Conservation (phyloP, 257 asterid genomes). For the Misopates orontium region DNA sequence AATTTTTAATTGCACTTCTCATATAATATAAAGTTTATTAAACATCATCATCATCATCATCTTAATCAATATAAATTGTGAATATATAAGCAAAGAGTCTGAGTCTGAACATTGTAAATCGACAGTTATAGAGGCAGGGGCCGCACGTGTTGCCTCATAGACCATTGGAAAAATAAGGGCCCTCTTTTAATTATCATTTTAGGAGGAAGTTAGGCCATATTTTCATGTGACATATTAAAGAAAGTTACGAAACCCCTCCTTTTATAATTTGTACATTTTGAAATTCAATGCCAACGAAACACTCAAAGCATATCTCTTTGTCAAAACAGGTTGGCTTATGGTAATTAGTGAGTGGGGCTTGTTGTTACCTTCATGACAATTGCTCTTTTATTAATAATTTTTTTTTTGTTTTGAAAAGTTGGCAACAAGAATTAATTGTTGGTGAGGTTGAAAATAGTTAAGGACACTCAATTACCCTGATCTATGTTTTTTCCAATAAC, state of each 20-base stretch:
- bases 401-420: too few species aligned
- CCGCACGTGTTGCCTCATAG: slow-evolving; percentile 36
- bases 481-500: too few species aligned
- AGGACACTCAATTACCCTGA: too few species aligned
- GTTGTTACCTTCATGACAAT: too few species aligned
- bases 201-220: slow-evolving; percentile 29
- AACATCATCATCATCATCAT: background rate
- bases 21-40: too few species aligned
- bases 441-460: too few species aligned
- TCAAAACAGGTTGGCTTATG: slow-evolving; percentile 24
- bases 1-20: too few species aligned
- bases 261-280: too few species aligned
- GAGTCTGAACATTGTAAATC: slow-evolving; percentile 14
- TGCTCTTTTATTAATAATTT: too few species aligned
- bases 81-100: background rate
- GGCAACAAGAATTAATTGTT: too few species aligned
- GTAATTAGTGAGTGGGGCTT: background rate
- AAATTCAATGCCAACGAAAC: slow-evolving; percentile 17
- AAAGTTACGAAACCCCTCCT: too few species aligned
- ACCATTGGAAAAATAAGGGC: slow-evolving; percentile 26
- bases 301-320: slow-evolving; percentile 22
- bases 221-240: slow-evolving; percentile 30
- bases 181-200: background rate
- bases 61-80: too few species aligned
- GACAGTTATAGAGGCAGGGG: slow-evolving; percentile 5